A percentile compares a stretch with the other conserved stretches of the same genome.
Conservation (phyloP, 805 yeast species). For the Candida boleticola region DNA sequence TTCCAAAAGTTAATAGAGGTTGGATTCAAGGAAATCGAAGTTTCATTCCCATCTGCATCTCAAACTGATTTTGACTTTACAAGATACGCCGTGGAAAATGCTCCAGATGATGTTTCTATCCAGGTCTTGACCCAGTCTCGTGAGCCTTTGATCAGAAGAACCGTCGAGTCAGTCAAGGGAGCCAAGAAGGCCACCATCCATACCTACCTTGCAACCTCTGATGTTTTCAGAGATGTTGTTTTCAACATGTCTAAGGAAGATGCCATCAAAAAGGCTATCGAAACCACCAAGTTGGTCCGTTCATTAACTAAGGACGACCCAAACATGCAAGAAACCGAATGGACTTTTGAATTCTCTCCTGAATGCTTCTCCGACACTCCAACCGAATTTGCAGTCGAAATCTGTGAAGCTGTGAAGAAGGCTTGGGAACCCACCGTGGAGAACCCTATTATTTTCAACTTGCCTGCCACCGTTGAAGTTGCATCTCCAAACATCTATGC, state of each 20-base stretch:
- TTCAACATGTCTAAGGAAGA: constrained; percentile 62
- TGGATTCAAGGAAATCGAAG: constrained; percentile 83
- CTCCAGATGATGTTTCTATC: constrained; percentile 74
- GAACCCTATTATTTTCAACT: constrained; percentile 71
- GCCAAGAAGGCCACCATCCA: constrained; percentile 77
- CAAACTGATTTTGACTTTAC: constrained; percentile 82
- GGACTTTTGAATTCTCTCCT: constrained; percentile 80
- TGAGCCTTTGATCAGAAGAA: constrained; percentile 66
- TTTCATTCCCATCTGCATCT: constrained; percentile 78
- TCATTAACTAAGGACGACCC: constrained; percentile 70
- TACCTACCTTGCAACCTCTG: constrained; percentile 74
- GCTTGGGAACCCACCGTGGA: constrained; percentile 72
- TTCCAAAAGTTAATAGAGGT: constrained; percentile 65
- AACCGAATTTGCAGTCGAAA: constrained; percentile 57
- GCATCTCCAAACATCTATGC: constrained; percentile 80
- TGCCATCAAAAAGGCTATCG: constrained; percentile 58
- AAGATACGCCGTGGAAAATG: constrained; percentile 65
- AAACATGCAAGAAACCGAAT: constrained; percentile 48
- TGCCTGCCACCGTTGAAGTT: constrained; percentile 86
- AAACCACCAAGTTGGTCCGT: constrained; percentile 60
- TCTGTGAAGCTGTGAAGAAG: constrained; percentile 71
- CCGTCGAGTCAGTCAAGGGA: constrained; percentile 70
- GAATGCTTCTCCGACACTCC: constrained; percentile 75
- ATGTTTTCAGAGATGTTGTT: constrained; percentile 69
- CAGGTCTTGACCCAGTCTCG: constrained; percentile 79